A percentile compares a stretch with the other conserved stretches of the same genome.
phyloP scores from a whole-genome alignment of 805 yeast genomes.

The Yamadazyma phyllophila region DNA sequence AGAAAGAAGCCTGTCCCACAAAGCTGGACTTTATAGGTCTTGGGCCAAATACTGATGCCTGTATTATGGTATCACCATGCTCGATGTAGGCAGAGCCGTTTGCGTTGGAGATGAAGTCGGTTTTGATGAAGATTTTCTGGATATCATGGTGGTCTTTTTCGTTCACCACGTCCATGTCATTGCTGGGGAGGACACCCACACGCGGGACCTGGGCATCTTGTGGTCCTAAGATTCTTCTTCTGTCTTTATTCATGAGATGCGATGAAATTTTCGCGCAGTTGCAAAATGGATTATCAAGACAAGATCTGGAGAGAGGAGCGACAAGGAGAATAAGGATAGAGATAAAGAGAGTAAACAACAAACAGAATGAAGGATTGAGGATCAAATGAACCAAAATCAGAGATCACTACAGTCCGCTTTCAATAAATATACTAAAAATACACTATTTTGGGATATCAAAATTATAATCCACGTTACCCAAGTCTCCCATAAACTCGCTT shows the following conservation, averaged over 20 bases:
- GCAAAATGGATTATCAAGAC: too few species aligned
- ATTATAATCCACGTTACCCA: constrained; percentile 3
- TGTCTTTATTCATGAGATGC: constrained; percentile 49
- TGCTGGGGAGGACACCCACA: constrained; percentile 13
- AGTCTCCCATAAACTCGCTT: constrained; percentile 5
- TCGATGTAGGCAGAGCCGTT: constrained; percentile 85
- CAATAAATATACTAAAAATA: neutral
- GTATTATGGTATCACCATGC: constrained; percentile 55
- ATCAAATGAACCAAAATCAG: neutral
- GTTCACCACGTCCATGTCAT: constrained; percentile 10
- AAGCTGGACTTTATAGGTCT: constrained; percentile 78
- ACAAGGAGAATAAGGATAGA: too few species aligned
- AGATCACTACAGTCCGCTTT: too few species aligned
- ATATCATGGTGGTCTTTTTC: constrained; percentile 18
- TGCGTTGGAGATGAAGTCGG: constrained; percentile 66
- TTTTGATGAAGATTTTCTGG: constrained; percentile 53
- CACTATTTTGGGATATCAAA: constrained; percentile 1
- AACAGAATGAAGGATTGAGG: too few species aligned
- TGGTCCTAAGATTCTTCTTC: constrained; percentile 89
- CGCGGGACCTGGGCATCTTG: constrained; percentile 49
- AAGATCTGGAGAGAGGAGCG: too few species aligned
- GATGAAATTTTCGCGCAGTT: constrained; percentile 1
- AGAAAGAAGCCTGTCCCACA: constrained; percentile 60
- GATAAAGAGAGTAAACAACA: neutral
- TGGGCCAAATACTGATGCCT: constrained; percentile 83